Evolutionary conservation across 75 land plant species (phyloP).

Genomic region (Picea sitchensis): DNA sequence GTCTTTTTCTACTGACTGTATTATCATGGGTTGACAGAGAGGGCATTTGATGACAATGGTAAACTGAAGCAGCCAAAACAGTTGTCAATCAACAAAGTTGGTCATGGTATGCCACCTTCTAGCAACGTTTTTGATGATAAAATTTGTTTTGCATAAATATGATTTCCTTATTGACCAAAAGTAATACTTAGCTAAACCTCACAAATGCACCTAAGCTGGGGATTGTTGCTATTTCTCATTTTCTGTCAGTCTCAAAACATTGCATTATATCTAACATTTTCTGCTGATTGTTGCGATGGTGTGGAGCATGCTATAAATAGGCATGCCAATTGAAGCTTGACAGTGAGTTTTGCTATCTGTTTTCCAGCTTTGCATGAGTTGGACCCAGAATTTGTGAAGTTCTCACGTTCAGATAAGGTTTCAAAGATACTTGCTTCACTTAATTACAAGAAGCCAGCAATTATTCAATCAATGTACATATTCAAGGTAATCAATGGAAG

Average conservation of each 20-base stretch:
- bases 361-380: conserved; percentile 89
- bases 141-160: not conserved
- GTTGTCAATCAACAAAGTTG: conserved; percentile 98
- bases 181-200: not conserved
- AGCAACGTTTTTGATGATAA: not conserved
- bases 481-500: conserved; percentile 67
- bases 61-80: conserved; percentile 82
- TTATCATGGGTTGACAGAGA: conserved; percentile 44
- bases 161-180: not conserved
- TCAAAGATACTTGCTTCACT: conserved; percentile 54
- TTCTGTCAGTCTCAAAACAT: not conserved
- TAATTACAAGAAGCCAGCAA: conserved; percentile 69
- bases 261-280: not conserved
- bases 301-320: not conserved
- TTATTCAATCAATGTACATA: conserved; percentile 97
- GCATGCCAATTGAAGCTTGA: not conserved
- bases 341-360: not conserved
- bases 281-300: not conserved
- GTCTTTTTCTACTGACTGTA: too few relatives aligned
- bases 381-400: conserved; percentile 75
- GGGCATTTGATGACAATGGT: conserved; percentile 84
- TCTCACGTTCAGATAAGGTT: conserved; percentile 67
- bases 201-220: not conserved
- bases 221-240: not conserved
- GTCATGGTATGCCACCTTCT: conserved; percentile 72